Evolutionary conservation across 768 basidiomycete species (phyloP).

Genomic region (Suillus subalutaceus): DNA sequence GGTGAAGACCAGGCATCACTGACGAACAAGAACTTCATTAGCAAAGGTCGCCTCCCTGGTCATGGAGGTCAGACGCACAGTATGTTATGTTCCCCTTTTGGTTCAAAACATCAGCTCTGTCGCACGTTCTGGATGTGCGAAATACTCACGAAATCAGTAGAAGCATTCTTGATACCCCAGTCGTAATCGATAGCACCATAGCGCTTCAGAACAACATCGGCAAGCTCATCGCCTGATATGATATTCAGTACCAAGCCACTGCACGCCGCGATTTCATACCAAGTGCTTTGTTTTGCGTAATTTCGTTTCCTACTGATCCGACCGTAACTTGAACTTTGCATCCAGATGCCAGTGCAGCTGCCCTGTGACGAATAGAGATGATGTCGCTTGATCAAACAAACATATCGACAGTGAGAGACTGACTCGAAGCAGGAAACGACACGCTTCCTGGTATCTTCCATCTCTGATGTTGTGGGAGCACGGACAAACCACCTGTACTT

Average conservation of each 20-base stretch:
- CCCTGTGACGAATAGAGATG: constrained; percentile 37
- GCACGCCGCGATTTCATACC: constrained; percentile 34
- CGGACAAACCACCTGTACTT: constrained; percentile 63
- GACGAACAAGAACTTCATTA: constrained; percentile 17
- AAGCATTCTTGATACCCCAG: constrained; percentile 66
- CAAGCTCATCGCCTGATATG: constrained; percentile 59
- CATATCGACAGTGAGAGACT: constrained; percentile 19
- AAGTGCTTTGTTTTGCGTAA: constrained; percentile 64
- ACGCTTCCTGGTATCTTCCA: constrained; percentile 54
- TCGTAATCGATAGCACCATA: constrained; percentile 61
- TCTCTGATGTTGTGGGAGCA: constrained; percentile 61
- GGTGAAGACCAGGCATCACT: constrained; percentile 61
- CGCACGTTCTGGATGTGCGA: not conserved
- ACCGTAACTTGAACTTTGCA: constrained; percentile 50
- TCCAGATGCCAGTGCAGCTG: constrained; percentile 62
- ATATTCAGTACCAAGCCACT: not conserved
- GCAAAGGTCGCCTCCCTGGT: not conserved
- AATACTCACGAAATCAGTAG: constrained; percentile 72
- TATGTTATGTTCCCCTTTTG: constrained; percentile 57
- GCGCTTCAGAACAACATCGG: constrained; percentile 53
- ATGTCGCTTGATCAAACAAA: not conserved
- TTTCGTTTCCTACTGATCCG: constrained; percentile 43
- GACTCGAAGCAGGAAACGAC: constrained; percentile 71
- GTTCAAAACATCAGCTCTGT: not conserved
- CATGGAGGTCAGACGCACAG: constrained; percentile 38